Conservation (phyloP, 257 asterid species). For the Echites panduratus region DNA sequence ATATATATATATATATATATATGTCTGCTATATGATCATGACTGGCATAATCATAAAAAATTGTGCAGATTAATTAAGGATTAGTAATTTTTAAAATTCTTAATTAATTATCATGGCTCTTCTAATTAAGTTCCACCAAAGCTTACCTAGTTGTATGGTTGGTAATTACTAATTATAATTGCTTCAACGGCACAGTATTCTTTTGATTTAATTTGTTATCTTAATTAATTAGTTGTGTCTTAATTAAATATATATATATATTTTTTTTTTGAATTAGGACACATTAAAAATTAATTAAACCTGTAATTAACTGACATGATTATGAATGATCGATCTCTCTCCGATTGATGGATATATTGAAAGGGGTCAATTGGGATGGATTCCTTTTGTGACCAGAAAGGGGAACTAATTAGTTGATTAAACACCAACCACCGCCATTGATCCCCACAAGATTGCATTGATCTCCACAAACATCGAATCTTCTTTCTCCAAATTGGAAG, state of each 20-base stretch:
- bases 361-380: background rate
- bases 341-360: background rate
- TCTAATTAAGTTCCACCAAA: background rate
- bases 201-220: background rate
- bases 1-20: too few species aligned
- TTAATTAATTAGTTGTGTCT: background rate
- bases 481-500: background rate
- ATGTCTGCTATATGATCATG: background rate
- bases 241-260: background rate
- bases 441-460: conserved; percentile 6
- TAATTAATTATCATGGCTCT: too few species aligned
- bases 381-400: background rate
- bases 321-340: background rate
- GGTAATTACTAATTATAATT: background rate
- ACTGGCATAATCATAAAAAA: background rate
- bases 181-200: background rate
- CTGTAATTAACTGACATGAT: background rate
- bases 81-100: too few species aligned
- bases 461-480: background rate
- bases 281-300: background rate
- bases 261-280: background rate
- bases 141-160: background rate
- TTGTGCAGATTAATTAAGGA: too few species aligned
- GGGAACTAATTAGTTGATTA: background rate
- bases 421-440: conserved; percentile 13